Percentiles rank a stretch among this genome's conserved stretches.
phyloP scores from a whole-genome alignment of 163 green algal species.

The Botryococcus braunii region DNA sequence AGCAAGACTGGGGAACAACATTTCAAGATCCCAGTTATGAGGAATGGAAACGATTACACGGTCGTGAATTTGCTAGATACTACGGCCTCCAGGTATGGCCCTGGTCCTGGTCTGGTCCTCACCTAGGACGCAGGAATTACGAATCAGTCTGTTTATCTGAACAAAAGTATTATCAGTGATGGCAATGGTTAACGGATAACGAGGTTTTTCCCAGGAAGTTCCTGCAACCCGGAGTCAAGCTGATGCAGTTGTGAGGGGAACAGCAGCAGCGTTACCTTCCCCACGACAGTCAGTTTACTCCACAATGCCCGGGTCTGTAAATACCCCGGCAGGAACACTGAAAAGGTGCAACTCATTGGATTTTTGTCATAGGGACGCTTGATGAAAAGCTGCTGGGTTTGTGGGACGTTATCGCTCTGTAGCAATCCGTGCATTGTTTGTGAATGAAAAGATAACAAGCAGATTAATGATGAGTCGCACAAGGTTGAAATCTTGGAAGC shows the following conservation, averaged over 20 bases:
- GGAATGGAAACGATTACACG: not conserved
- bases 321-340: too few relatives aligned
- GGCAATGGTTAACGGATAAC: not conserved
- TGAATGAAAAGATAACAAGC: too few relatives aligned
- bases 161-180: not conserved
- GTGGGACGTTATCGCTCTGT: too few relatives aligned
- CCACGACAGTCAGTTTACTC: not conserved
- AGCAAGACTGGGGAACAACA: not conserved
- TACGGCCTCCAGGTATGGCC: constrained; percentile 5
- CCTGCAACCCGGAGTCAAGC: not conserved
- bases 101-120: not conserved
- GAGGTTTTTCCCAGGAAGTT: not conserved
- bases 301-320: too few relatives aligned
- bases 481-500: too few relatives aligned
- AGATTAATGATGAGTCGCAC: too few relatives aligned
- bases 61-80: not conserved
- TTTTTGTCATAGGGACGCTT: too few relatives aligned
- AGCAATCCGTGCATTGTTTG: too few relatives aligned
- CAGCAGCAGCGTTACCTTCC: not conserved
- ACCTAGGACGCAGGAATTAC: not conserved
- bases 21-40: not conserved
- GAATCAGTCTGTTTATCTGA: not conserved
- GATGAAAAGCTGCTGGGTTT: too few relatives aligned
- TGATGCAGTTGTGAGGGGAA: not conserved
- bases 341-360: too few relatives aligned